phyloP scores from a whole-genome alignment of 73 alveolate genomes.

The Breviolum minutum region DNA sequence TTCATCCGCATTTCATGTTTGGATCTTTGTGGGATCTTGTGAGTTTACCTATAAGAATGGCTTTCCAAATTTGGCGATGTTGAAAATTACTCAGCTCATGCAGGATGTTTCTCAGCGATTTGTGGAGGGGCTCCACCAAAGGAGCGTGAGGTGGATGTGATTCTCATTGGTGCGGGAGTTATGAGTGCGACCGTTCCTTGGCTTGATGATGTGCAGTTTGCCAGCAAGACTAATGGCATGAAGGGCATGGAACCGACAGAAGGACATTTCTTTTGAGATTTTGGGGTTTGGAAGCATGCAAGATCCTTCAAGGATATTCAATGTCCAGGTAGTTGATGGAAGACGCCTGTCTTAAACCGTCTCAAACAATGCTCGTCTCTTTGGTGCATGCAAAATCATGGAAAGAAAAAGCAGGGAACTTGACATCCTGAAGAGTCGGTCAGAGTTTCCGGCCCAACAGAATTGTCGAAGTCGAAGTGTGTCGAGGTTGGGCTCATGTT shows the following conservation, averaged over 20 bases:
- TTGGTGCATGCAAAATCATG: too few relatives aligned
- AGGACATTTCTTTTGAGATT: not conserved
- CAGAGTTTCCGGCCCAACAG: too few relatives aligned
- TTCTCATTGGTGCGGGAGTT: constrained; percentile 84
- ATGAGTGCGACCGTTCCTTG: constrained; percentile 76
- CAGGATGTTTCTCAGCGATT: constrained; percentile 50
- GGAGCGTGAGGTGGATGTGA: constrained; percentile 80
- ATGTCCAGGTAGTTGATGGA: too few relatives aligned
- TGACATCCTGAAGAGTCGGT: too few relatives aligned
- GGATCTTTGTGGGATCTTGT: too few relatives aligned
- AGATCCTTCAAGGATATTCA: too few relatives aligned
- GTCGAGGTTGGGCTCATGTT: constrained; percentile 57
- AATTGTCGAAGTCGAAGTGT: not conserved
- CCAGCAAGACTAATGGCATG: not conserved
- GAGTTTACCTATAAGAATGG: too few relatives aligned
- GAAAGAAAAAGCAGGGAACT: too few relatives aligned
- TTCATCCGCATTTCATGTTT: too few relatives aligned
- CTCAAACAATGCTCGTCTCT: too few relatives aligned
- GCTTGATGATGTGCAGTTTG: not conserved
- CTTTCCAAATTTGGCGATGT: too few relatives aligned
- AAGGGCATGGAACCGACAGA: not conserved
- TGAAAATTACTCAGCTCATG: not conserved
- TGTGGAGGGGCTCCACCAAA: constrained; percentile 72
- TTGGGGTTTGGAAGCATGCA: not conserved
- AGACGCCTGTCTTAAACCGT: too few relatives aligned